A percentile compares a stretch with the other conserved stretches of the same genome.
Evolutionary conservation across 2,329 filamentous ascomycete genomes (phyloP).

Genomic region (Aspergillus texensis): DNA sequence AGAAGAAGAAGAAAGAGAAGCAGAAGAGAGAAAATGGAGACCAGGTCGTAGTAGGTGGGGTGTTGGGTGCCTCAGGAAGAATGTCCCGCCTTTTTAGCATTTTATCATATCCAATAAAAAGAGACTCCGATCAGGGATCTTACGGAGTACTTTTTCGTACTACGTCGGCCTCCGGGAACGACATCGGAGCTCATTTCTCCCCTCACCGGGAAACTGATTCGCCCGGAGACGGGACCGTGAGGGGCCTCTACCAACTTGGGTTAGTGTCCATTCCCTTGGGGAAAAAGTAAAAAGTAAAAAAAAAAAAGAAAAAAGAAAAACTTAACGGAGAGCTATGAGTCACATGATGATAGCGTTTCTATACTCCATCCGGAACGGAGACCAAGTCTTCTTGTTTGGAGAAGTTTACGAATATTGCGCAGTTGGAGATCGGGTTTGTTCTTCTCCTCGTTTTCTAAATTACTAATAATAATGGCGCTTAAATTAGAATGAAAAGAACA

Average conservation of each 20-base stretch:
- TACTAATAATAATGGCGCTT: neutral
- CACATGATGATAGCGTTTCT: neutral
- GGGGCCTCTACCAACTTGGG: neutral
- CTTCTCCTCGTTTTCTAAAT: neutral
- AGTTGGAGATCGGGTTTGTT: neutral
- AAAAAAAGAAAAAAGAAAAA: neutral
- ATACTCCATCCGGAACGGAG: neutral
- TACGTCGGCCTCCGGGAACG: neutral
- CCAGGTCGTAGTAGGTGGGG: constrained; percentile 2
- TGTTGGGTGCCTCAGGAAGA: constrained; percentile 15
- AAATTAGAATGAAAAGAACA: neutral
- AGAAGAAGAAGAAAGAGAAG: constrained; percentile 3
- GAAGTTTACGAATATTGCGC: neutral
- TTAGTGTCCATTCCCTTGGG: neutral
- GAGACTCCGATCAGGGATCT: neutral
- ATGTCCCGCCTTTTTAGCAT: constrained; percentile 3
- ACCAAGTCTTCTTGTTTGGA: neutral
- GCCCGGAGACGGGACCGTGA: neutral
- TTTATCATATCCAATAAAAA: neutral
- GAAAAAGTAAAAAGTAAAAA: too few species aligned
- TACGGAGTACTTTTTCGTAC: constrained; percentile 6
- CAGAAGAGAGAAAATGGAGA: constrained; percentile 12
- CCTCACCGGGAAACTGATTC: neutral
- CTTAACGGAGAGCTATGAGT: neutral
- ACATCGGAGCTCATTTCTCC: neutral